These are phyloP conservation scores for Malus domestica DNA, from an alignment of 306 rosid genomes.

Conservation along the genomic window ASM211411v1 NC_041799.1:32724501-32725000, in stretches of 20 bases:
- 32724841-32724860: too few species aligned
- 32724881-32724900: too few species aligned
- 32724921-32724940: background rate
- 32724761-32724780: background rate
- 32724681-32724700: background rate
- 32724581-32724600: conserved; percentile 87
- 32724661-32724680: conserved; percentile 59
- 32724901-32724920: background rate
- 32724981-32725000: background rate
- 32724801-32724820: too few species aligned
- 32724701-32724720: background rate
- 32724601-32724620: conserved; percentile 83
- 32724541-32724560: conserved; percentile 89
- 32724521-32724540: conserved; percentile 89
- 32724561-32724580: conserved; percentile 65
- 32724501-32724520: conserved; percentile 95
- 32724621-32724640: conserved; percentile 76
- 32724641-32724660: conserved; percentile 63
- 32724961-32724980: background rate
- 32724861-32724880: too few species aligned
- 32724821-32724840: too few species aligned
- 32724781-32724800: background rate
- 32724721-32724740: too few species aligned
- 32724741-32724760: background rate
- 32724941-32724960: background rate